Conservation (phyloP, 2,329 filamentous ascomycete species). For the Cercospora janseana region DNA sequence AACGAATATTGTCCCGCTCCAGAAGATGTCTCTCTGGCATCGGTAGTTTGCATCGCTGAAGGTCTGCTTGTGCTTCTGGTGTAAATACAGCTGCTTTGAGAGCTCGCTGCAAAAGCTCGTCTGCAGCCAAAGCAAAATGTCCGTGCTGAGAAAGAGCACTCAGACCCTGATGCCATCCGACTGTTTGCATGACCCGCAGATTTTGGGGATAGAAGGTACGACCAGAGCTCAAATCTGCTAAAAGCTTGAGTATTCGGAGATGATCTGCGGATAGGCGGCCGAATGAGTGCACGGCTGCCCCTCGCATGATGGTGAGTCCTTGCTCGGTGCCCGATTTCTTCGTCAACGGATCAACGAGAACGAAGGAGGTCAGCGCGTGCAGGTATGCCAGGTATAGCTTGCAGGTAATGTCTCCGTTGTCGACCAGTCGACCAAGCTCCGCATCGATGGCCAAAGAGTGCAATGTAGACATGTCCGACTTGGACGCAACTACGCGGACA, state of each 20-base stretch:
- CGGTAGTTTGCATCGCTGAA: conserved; percentile 11
- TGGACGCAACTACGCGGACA: conserved; percentile 39
- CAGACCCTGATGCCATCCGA: conserved; percentile 45
- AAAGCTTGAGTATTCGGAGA: conserved; percentile 27
- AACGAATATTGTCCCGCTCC: conserved; percentile 35
- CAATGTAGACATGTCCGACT: conserved; percentile 51
- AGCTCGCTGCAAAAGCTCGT: background rate
- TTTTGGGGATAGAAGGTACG: conserved; percentile 48
- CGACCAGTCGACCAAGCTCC: conserved; percentile 56
- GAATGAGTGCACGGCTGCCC: conserved; percentile 28
- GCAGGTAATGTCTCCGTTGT: conserved; percentile 49
- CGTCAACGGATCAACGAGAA: conserved; percentile 58
- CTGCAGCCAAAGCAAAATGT: conserved; percentile 30
- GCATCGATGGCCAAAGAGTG: conserved; percentile 56
- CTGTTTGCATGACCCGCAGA: conserved; percentile 44
- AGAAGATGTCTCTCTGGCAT: conserved; percentile 25
- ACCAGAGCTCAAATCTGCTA: conserved; percentile 38
- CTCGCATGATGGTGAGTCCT: conserved; percentile 29
- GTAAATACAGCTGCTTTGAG: conserved; percentile 17
- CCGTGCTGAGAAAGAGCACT: conserved; percentile 46
- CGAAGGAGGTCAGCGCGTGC: conserved; percentile 61
- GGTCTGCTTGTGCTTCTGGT: conserved; percentile 8
- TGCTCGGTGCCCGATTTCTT: conserved; percentile 61
- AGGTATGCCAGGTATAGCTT: conserved; percentile 46
- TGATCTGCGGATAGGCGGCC: conserved; percentile 23